phyloP scores from a whole-genome alignment of 2,329 filamentous ascomycete genomes.

The Ceratocystis alfenasii region DNA sequence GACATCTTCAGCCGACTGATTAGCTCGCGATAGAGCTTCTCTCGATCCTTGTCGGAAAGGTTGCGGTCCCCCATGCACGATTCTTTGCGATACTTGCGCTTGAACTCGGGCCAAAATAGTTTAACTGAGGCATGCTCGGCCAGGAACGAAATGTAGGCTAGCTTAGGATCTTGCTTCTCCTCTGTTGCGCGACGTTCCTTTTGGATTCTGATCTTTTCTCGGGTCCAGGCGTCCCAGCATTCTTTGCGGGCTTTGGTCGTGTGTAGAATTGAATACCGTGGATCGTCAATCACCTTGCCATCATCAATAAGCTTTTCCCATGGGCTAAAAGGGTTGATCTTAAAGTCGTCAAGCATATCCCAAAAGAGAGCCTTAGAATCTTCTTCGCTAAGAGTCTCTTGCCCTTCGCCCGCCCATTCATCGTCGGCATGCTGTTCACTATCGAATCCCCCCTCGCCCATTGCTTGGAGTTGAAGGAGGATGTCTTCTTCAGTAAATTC shows the following conservation, averaged over 20 bases:
- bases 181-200: slow-evolving; percentile 61
- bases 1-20: slow-evolving; percentile 55
- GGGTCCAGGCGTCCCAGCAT: slow-evolving; percentile 73
- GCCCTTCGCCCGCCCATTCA: slow-evolving; percentile 42
- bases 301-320: slow-evolving; percentile 88
- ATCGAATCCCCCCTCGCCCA: slow-evolving; percentile 43
- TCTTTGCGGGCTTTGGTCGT: slow-evolving; percentile 75
- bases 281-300: slow-evolving; percentile 68
- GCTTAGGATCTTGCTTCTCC: slow-evolving; percentile 69
- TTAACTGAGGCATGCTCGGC: slow-evolving; percentile 75
- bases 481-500: slow-evolving; percentile 95
- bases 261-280: slow-evolving; percentile 69
- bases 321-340: slow-evolving; percentile 73
- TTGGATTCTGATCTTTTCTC: slow-evolving; percentile 59
- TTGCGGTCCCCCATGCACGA: slow-evolving; percentile 62
- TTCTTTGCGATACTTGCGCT: slow-evolving; percentile 77
- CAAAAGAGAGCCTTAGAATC: slow-evolving; percentile 71
- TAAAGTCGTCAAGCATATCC: slow-evolving; percentile 71
- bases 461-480: slow-evolving; percentile 76
- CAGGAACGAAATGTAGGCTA: slow-evolving; percentile 72
- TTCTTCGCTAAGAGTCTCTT: slow-evolving; percentile 53
- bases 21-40: slow-evolving; percentile 69
- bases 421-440: slow-evolving; percentile 69
- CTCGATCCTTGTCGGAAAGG: slow-evolving; percentile 62
- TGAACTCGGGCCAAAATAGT: slow-evolving; percentile 95